These are phyloP conservation scores for Ustilago hordei DNA, from an alignment of 1,284 basidiomycete genomes.

Conservation along the genomic window DNA sequence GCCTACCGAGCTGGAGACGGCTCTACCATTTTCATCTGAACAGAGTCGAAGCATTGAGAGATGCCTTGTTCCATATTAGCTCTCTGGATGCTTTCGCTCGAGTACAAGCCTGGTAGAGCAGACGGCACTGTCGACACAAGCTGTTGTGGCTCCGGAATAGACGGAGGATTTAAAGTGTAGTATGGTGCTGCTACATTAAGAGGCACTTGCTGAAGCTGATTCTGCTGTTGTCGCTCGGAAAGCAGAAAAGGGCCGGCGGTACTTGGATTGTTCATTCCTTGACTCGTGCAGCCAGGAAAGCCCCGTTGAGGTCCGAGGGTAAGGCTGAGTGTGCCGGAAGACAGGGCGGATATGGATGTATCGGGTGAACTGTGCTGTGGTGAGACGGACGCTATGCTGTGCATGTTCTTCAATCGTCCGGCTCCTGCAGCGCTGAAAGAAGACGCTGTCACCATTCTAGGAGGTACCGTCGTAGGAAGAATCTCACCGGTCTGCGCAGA, in stretches of 20 bases:
- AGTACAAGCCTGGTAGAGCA: constrained; percentile 33
- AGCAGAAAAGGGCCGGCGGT: no score
- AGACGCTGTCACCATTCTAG: neutral
- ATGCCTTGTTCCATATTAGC: constrained; percentile 8
- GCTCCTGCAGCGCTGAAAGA: neutral
- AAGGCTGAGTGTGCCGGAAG: constrained; percentile 13
- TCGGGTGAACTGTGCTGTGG: neutral
- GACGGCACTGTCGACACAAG: constrained; percentile 31
- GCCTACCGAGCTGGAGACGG: neutral
- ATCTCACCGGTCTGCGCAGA: neutral
- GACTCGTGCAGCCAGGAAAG: neutral
- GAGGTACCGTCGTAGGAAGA: neutral
- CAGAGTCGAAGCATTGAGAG: constrained; percentile 33
- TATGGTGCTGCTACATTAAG: constrained; percentile 18
- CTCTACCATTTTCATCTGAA: constrained; percentile 26
- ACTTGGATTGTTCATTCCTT: no score
- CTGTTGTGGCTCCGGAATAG: constrained; percentile 6
- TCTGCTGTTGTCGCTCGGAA: neutral
- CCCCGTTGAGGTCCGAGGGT: constrained; percentile 13
- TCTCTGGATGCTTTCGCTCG: constrained; percentile 28
- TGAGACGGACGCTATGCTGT: neutral
- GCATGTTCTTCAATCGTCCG: neutral
- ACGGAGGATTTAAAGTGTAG: constrained; percentile 15
- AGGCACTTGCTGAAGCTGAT: neutral
- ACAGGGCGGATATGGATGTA: neutral